Base-by-base conservation (phyloP, 176 grass and related monocot genomes). In the Zea luxurians region DNA sequence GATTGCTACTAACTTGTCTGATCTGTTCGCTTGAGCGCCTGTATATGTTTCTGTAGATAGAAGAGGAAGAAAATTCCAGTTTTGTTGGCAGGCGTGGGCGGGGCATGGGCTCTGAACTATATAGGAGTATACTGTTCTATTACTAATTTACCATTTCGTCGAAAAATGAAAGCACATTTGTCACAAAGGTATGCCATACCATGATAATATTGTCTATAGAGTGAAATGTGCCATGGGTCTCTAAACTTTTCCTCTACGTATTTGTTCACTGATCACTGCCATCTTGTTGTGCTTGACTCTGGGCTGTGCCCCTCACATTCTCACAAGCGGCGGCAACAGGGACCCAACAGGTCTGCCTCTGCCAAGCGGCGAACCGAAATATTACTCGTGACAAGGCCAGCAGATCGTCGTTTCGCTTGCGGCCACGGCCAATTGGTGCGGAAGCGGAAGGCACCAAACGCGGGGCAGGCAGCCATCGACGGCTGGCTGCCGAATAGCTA, bases 381-480 rank as follows among this genome's bases (percentile, higher is more conserved):
- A 27, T 59, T 50, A 65, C 70, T 43, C 55, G 62, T 20, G 27
- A 27, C 27, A 0, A 27, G 27, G 2, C n/a, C 37, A 36, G 4
- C 16, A 17, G 47, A 15, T 21, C 17, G 61, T 54, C 68, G 50
- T 6, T 65, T 73, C 61, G 2, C 13, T 5, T 4, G 17, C 13
- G 16, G 49, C 36, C 74, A 8, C 11, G 65, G 65, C 20, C 46
- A 13, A 12, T 61, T 4, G 50, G 53, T 38, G 78, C 2, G 37
- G 41, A 13, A 5, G 18, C 69, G 16, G 60, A 58, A 41, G 74
- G 61, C 20, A 50, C 71, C 54, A 68, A 70, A 63, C 13, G 16
- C 11, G 54, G 47, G 62, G 27, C 42, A 82, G 62, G 27, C 42
- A 82, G 58, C 50, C 48, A 47, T 75, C 71, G 13, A 41, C 73